Conservation (phyloP, 2,329 filamentous ascomycete genomes). For the Claviceps sp. region DNA sequence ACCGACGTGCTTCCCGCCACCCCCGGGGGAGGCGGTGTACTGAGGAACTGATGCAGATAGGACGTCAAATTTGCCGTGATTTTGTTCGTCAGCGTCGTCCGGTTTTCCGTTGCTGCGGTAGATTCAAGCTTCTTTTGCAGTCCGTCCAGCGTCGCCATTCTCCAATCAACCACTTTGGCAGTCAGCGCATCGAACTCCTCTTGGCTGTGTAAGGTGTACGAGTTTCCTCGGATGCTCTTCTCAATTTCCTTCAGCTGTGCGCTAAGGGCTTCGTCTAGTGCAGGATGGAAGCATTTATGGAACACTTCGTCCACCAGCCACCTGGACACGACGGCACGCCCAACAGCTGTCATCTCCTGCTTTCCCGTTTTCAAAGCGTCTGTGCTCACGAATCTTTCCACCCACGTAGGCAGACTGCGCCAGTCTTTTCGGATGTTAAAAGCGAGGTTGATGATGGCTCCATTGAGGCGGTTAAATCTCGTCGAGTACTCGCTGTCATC, state of each 20-base stretch:
- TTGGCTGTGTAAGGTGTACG: conserved; percentile 58
- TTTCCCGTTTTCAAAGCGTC: conserved; percentile 79
- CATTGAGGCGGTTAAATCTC: conserved; percentile 81
- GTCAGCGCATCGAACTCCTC: conserved; percentile 85
- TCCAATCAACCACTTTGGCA: conserved; percentile 81
- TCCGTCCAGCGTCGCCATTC: conserved; percentile 87
- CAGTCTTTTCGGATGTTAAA: conserved; percentile 97
- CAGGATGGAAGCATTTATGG: conserved; percentile 83
- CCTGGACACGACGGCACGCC: conserved; percentile 72
- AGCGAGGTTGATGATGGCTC: conserved; percentile 84
- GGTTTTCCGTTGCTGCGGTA: conserved; percentile 51
- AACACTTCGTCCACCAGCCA: conserved; percentile 91
- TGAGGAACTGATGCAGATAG: conserved; percentile 58
- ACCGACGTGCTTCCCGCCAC: conserved; percentile 81
- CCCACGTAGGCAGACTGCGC: conserved; percentile 67
- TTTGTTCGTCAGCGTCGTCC: conserved; percentile 53
- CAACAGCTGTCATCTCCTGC: conserved; percentile 95
- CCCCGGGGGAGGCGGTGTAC: conserved; percentile 63
- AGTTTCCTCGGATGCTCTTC: conserved; percentile 68
- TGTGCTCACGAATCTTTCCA: conserved; percentile 65
- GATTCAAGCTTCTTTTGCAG: conserved; percentile 57
- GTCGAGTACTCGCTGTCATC: conserved; percentile 91
- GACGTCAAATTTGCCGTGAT: conserved; percentile 56
- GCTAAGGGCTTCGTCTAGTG: conserved; percentile 64
- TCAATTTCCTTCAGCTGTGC: conserved; percentile 74